phyloP scores from a whole-genome alignment of 2,329 filamentous ascomycete species.

The Lasiodiplodia gonubiensis region DNA sequence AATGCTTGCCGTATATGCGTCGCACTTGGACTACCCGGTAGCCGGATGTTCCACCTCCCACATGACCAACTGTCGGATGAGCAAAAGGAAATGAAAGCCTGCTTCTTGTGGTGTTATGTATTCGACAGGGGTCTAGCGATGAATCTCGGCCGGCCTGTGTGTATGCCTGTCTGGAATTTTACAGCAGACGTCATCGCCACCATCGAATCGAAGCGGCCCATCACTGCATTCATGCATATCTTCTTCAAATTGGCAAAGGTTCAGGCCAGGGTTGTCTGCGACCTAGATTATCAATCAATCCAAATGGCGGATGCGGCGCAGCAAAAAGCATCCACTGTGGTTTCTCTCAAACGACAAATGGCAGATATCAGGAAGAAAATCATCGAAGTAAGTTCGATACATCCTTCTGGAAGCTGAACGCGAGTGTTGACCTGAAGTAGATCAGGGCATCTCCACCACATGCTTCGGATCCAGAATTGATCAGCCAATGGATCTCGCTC shows the following conservation, averaged over 20 bases:
- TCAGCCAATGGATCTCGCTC: slow-evolving; percentile 42
- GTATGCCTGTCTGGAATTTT: slow-evolving; percentile 38
- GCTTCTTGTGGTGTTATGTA: slow-evolving; percentile 41
- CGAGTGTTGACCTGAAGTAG: slow-evolving; percentile 33
- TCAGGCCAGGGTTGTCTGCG: slow-evolving; percentile 37
- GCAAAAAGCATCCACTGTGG: slow-evolving; percentile 28
- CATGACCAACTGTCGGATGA: slow-evolving; percentile 32
- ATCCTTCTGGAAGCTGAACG: no score
- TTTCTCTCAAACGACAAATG: slow-evolving; percentile 35
- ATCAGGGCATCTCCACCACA: slow-evolving; percentile 30
- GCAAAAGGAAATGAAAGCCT: slow-evolving; percentile 38
- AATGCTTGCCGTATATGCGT: slow-evolving; percentile 41
- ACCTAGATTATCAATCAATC: slow-evolving; percentile 14
- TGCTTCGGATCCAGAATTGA: slow-evolving; percentile 33
- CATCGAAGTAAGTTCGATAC: slow-evolving; percentile 31
- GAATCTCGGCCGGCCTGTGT: slow-evolving; percentile 39
- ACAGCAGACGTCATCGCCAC: slow-evolving; percentile 37
- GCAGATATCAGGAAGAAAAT: slow-evolving; percentile 35
- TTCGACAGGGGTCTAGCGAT: slow-evolving; percentile 42
- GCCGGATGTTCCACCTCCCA: slow-evolving; percentile 25
- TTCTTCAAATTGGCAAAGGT: slow-evolving; percentile 39
- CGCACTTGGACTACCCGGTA: slow-evolving; percentile 40
- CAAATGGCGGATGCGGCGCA: slow-evolving; percentile 35
- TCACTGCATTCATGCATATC: slow-evolving; percentile 37
- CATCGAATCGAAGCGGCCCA: slow-evolving; percentile 34